A percentile compares a stretch with the other conserved stretches of the same genome.
phyloP scores from a whole-genome alignment of 2,329 filamentous ascomycete species.

The Dactylellina haptotyla region DNA sequence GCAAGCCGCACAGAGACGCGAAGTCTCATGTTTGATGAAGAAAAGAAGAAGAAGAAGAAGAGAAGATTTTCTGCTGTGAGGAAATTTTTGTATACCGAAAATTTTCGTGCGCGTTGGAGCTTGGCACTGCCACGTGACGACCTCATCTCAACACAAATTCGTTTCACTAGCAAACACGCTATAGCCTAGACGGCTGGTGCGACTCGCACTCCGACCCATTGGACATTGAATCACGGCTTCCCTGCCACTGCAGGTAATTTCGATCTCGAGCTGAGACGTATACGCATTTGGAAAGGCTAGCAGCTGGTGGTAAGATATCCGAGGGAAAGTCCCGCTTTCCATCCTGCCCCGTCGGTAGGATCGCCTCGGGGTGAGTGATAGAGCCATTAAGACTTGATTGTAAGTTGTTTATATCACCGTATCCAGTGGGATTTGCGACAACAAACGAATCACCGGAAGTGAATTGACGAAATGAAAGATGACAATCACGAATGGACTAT shows the following conservation, averaged over 20 bases:
- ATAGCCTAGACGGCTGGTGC: neutral
- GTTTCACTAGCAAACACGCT: neutral
- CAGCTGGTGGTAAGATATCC: constrained; percentile 3
- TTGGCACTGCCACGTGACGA: constrained; percentile 47
- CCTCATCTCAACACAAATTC: constrained; percentile 26
- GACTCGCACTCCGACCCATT: no score
- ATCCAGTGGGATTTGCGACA: constrained; percentile 10
- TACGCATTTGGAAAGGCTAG: constrained; percentile 18
- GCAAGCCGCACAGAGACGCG: constrained; percentile 56
- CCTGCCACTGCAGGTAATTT: no score
- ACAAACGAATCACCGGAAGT: constrained; percentile 30
- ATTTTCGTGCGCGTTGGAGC: constrained; percentile 37
- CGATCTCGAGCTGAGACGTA: constrained; percentile 20
- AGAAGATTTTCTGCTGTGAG: constrained; percentile 35
- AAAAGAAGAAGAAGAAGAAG: constrained; percentile 54
- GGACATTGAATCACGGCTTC: no score
- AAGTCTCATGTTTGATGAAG: constrained; percentile 48
- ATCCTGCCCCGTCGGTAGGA: constrained; percentile 18
- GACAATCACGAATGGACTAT: constrained; percentile 40
- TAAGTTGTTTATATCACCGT: constrained; percentile 11
- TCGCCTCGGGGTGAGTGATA: constrained; percentile 10
- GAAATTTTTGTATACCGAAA: constrained; percentile 38
- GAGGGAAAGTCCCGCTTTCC: neutral
- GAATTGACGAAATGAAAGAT: constrained; percentile 51
- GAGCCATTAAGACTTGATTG: neutral